Evolutionary conservation across 306 rosid genomes (phyloP), one percentile per base, ranked within the genome.

Genomic region (Ochetophila trinervis): DNA sequence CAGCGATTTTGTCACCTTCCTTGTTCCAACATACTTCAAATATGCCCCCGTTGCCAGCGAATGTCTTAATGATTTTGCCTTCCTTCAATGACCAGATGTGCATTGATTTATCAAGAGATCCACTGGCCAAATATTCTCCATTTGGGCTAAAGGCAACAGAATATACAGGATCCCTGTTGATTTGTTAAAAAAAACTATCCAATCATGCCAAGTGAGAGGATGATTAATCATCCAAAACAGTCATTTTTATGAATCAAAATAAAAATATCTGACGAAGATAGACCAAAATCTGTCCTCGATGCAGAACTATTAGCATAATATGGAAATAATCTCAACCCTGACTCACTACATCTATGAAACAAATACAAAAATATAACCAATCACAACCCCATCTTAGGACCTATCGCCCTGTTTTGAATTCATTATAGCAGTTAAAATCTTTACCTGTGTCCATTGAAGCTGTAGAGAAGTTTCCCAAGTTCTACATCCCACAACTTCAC

Each of bases 11-110:
- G 77, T 93, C 86, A 42, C 98, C 98, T 42, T 89, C 98, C 70
- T 81, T 93, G 68, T 76, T 89, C 98, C 97, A 93, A 83, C 93
- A 81, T 21, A 93, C 95, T 78, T 93, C 98, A 81, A 89, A 93
- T 34, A 93, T 86, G 71, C 96, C 96, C n/a, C 96, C 98, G 65
- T 84, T 87, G 32, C 98, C 98, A 0, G 80, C 60, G 62, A 82
- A 93, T 17, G 96, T 87, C 76, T 83, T 93, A 44, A 93, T 91
- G 65, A 93, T 84, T 80, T 87, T 93, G 60, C 91, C 88, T 37
- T 89, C 94, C 79, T 93, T 93, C 65, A 93, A 73, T 32, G 97
- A 89, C 97, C 98, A 93, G 75, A 93, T 74, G 57, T 86, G 85
- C 85, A 93, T 72, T 60, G 85, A 84, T 80, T 75, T 89, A 73